Evolutionary conservation across 2,329 filamentous ascomycete species (phyloP), one percentile per base, ranked within the genome.

Genomic region (Neofusicoccum kwambonambiense): DNA sequence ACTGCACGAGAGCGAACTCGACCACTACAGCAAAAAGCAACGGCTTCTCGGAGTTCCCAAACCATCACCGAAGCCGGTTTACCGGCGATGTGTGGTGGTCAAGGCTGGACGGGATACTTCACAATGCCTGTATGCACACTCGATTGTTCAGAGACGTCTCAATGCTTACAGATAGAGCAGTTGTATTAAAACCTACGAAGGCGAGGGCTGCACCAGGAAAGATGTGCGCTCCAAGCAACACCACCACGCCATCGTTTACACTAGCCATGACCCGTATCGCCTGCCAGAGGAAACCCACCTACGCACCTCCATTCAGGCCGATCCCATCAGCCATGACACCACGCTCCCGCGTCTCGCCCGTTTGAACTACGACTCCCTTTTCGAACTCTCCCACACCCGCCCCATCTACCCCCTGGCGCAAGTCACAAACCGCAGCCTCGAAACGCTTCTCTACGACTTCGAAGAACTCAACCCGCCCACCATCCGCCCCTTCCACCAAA

Each of bases 361-460:
- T 39, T 39, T 57, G 3, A 57, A 57, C 39, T 57, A 57, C 39
- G 54, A 57, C 39, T 57, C 54, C 9, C 39, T 34, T 15, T 57
- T 57, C 39, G 54, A 57, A 5, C 27, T 57, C 19, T 27, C 39
- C 3, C 54, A 57, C 54, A n/a, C 39, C 13, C 54, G 54, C 2
- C 54, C 54, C 39, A 57, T 57, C 27, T 57, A 57, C 54, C 54
- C 54, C 19, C 54, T 57, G 39, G 54, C 54, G 39, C 39, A 57
- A 57, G 54, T 57, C 22, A 57, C 54, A 2, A 8, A 22, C 54
- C 39, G 54, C 54, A 31, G 41, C 54, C 54, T 57, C 3, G 22
- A 34, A 1, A 34, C 39, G 19, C 39, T 57, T 7, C 54, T 57
- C 39, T 39, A 17, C 54, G 54, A 57, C 54, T 44, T 31, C 54